Conservation (phyloP, 2,329 filamentous ascomycete genomes). For the Aaosphaeria pasadenensis region DNA sequence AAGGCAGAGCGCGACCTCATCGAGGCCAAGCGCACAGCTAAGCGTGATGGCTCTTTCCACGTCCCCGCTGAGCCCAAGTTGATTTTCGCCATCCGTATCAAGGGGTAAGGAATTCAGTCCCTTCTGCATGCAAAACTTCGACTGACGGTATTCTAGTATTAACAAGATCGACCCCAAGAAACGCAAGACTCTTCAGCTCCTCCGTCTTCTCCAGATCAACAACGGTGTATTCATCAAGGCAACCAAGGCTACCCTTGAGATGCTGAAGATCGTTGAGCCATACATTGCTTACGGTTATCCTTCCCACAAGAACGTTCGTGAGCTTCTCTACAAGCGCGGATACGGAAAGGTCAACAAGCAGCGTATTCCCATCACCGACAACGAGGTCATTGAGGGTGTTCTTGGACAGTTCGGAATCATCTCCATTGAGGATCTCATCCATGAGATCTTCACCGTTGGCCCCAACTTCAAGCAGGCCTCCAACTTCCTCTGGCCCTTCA, state of each 20-base stretch:
- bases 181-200: conserved; percentile 99
- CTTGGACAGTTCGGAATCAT: conserved; percentile 93
- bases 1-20: conserved; percentile 96
- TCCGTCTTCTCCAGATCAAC: conserved; percentile 99
- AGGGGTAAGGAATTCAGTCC: conserved; percentile 62
- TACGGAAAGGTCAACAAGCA: conserved; percentile 99
- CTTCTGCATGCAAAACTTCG: background rate
- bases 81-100: conserved; percentile 98
- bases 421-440: conserved; percentile 98
- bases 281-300: conserved; percentile 99
- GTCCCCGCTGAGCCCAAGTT: conserved; percentile 94
- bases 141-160: conserved; percentile 63
- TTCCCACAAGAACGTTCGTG: conserved; percentile 98
- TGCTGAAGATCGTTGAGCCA: conserved; percentile 96
- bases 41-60: conserved; percentile 91
- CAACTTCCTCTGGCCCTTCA: conserved; percentile 99
- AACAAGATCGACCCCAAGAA: conserved; percentile 99
- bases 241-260: conserved; percentile 97
- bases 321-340: conserved; percentile 97
- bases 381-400: conserved; percentile 93
- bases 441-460: conserved; percentile 96
- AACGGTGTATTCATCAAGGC: conserved; percentile 97
- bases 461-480: conserved; percentile 98
- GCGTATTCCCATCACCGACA: conserved; percentile 94
- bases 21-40: conserved; percentile 83